phyloP scores from a whole-genome alignment of 306 rosid species.

The Sphenostylis stenocarpa region DNA sequence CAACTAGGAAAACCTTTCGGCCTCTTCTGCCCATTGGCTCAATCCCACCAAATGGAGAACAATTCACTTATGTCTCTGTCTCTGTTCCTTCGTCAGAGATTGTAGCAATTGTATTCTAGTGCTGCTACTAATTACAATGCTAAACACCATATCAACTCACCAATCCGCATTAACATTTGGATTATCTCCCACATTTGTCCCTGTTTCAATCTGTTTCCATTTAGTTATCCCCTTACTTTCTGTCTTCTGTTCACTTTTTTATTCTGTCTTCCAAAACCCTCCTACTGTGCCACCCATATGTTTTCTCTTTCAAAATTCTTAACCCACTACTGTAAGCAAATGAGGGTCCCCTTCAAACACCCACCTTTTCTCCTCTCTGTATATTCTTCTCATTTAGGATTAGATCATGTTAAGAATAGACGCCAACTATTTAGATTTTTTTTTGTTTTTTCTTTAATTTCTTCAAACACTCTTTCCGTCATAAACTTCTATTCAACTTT shows the following conservation, averaged over 20 bases:
- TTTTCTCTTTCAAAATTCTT: not conserved
- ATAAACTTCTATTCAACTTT: not conserved
- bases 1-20: constrained; percentile 64
- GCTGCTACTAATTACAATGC: not conserved
- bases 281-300: too few species aligned
- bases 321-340: not conserved
- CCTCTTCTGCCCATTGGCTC: constrained; percentile 47
- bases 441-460: not conserved
- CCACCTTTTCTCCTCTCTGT: not conserved
- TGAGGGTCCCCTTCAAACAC: not conserved
- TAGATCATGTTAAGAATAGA: not conserved
- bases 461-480: not conserved
- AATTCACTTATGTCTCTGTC: not conserved
- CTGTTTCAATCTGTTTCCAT: not conserved
- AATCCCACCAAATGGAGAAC: constrained; percentile 43
- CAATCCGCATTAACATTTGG: not conserved
- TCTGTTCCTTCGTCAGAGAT: not conserved
- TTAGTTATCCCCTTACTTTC: not conserved
- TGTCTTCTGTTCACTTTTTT: not conserved
- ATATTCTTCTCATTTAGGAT: not conserved
- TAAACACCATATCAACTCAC: not conserved
- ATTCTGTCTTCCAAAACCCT: not conserved
- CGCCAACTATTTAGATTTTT: not conserved
- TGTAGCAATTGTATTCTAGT: too few species aligned
- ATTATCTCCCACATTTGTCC: not conserved